Base-by-base conservation (phyloP, 495 filamentous ascomycete species). In the Penicillium macrosclerotiorum region DNA sequence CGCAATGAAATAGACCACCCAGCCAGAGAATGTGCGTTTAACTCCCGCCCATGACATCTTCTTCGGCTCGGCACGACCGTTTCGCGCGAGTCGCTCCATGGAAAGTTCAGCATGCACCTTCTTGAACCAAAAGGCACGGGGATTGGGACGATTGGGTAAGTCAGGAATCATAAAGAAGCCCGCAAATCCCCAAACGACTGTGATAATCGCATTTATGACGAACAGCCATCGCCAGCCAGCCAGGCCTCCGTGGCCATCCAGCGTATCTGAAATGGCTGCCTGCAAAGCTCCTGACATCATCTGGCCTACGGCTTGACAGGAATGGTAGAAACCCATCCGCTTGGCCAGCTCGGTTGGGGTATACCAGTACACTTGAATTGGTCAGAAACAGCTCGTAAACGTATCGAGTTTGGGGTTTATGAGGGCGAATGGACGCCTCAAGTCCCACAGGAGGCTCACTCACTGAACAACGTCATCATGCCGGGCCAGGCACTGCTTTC, bases 141-240 rank as follows among this genome's bases (percentile, higher is more conserved):
- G 62, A 20, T 65, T 65, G 1, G 62, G 62, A 7, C 55, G 49
- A 36, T 63, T 63, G 0, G 62, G 62, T 0, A 60, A 38, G 33
- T 65, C 72, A 0, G 83, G 83, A 63, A 89, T 79, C 59, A 84
- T 76, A 23, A 79, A 55, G 46, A 74, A 86, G 0, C 82, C 72
- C 0, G 75, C 39, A 7, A 88, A 54, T 4, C 85, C 84, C 47
- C 87, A 72, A 1, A 76, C 45, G 0, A 77, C 73, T 0, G 82
- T 87, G 17, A 71, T 57, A 26, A 62, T 44, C 9, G 65, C 60
- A 31, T 72, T 69, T 22, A 82, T 69, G n/a, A 76, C 60, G 48
- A 84, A 85, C 7, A 87, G 68, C 77, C 80, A 87, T 30, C 82
- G 72, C 86, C 86, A 90, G 0, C 85, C 86, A 0, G 76, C 67